Conservation (phyloP, 2,329 filamentous ascomycete species). For the Paracoccidioides lutzii region DNA sequence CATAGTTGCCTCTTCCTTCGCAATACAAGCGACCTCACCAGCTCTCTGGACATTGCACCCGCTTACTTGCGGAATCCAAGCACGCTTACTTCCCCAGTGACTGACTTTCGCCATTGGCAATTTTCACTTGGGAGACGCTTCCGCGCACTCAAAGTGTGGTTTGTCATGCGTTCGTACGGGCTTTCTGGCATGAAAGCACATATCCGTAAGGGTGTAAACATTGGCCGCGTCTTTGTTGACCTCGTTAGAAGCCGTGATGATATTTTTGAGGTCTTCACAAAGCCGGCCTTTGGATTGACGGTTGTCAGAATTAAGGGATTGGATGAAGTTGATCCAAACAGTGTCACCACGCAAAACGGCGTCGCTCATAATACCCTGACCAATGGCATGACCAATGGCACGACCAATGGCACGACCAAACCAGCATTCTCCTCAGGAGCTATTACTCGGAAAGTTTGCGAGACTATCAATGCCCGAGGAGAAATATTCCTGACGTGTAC, state of each 20-base stretch:
- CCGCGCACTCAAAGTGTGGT: conserved; percentile 86
- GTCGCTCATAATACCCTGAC: not conserved
- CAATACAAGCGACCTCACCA: conserved; percentile 60
- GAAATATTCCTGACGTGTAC: conserved; percentile 75
- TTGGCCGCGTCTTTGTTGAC: conserved; percentile 58
- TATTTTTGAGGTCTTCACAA: conserved; percentile 62
- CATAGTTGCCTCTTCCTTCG: conserved; percentile 68
- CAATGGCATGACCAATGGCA: not conserved
- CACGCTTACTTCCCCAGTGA: conserved; percentile 71
- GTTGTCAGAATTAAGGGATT: conserved; percentile 52
- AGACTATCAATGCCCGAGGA: conserved; percentile 57
- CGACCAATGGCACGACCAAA: conserved; percentile 17
- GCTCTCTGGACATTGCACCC: conserved; percentile 65
- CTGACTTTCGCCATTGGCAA: conserved; percentile 95
- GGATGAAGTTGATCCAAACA: conserved; percentile 20
- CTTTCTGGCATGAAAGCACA: conserved; percentile 61
- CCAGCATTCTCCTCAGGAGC: conserved; percentile 43
- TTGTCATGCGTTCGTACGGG: conserved; percentile 75
- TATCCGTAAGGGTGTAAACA: conserved; percentile 52
- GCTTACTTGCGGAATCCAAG: conserved; percentile 72
- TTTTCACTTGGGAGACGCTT: conserved; percentile 85
- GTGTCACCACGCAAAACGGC: not conserved
- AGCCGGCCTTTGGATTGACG: conserved; percentile 64
- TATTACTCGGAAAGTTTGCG: conserved; percentile 62
- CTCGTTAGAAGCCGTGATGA: conserved; percentile 49